Conservation (phyloP, 2,329 filamentous ascomycete genomes). For the Hypoxylon sp. region DNA sequence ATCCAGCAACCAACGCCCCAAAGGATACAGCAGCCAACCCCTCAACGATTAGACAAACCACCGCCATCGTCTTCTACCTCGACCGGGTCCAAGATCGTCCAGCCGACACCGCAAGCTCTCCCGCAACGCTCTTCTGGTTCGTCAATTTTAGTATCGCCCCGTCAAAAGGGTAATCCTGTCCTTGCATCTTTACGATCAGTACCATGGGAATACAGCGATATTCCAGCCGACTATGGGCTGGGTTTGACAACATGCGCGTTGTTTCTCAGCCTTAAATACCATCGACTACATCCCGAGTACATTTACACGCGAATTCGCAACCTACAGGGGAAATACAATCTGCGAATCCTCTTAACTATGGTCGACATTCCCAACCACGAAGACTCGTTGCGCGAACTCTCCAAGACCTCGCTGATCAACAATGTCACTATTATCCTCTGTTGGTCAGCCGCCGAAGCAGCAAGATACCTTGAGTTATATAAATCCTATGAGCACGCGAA, state of each 20-base stretch:
- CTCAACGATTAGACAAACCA: slow-evolving; percentile 69
- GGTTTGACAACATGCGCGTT: slow-evolving; percentile 90
- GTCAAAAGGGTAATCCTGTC: slow-evolving; percentile 96
- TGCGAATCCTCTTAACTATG: slow-evolving; percentile 89
- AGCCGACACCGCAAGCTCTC: slow-evolving; percentile 90
- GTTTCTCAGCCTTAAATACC: slow-evolving; percentile 96
- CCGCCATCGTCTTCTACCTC: slow-evolving; percentile 61
- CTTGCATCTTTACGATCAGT: slow-evolving; percentile 84
- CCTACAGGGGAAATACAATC: slow-evolving; percentile 86
- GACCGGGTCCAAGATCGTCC: slow-evolving; percentile 74
- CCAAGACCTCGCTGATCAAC: slow-evolving; percentile 93
- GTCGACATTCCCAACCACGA: slow-evolving; percentile 97
- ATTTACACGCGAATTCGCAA: slow-evolving; percentile 93
- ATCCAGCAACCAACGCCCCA: slow-evolving; percentile 52
- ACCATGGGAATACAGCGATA: slow-evolving; percentile 97
- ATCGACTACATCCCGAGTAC: slow-evolving; percentile 97
- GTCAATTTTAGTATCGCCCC: slow-evolving; percentile 88
- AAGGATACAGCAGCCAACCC: slow-evolving; percentile 62
- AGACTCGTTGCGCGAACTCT: slow-evolving; percentile 87
- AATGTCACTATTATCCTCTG: slow-evolving; percentile 92
- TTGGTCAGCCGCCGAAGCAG: slow-evolving; percentile 95
- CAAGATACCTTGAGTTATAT: slow-evolving; percentile 93
- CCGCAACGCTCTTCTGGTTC: slow-evolving; percentile 76
- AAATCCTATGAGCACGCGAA: slow-evolving; percentile 91
- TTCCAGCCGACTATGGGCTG: slow-evolving; percentile 93